These are phyloP conservation scores for Neurospora sublineolata DNA, from an alignment of 495 filamentous ascomycete genomes.

Conservation along the genomic window DNA sequence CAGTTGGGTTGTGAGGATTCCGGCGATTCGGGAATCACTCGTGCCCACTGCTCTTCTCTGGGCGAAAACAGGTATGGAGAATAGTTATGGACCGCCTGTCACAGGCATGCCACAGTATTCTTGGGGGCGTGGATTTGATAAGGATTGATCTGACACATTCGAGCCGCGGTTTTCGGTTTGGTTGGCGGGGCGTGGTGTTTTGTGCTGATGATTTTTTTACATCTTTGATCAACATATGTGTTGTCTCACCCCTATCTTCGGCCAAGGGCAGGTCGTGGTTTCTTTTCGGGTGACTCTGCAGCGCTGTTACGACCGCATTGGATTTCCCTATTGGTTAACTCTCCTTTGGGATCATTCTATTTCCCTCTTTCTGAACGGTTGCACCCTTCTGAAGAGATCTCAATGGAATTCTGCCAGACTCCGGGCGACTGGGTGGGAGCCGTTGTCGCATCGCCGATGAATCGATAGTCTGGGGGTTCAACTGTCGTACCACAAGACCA, in stretches of 20 bases:
- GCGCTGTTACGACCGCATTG: not conserved
- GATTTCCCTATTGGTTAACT: not conserved
- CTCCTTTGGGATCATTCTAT: not conserved
- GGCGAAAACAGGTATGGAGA: not conserved
- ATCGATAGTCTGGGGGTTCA: not conserved
- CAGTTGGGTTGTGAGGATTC: not conserved
- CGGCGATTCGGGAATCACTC: not conserved
- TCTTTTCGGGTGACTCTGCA: not conserved
- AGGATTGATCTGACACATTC: conserved; percentile 20
- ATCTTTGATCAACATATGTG: conserved; percentile 1
- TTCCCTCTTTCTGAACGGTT: not conserved
- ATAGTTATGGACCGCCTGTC: no score
- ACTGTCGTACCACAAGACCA: not conserved
- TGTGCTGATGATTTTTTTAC: conserved; percentile 37
- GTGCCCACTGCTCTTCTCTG: not conserved
- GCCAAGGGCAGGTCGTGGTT: not conserved
- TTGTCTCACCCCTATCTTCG: not conserved
- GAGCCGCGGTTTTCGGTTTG: conserved; percentile 15
- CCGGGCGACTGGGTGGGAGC: not conserved
- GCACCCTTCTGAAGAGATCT: not conserved
- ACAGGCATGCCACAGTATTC: not conserved
- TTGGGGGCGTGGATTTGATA: not conserved
- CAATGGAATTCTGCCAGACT: not conserved
- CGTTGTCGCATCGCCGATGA: not conserved
- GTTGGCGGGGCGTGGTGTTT: conserved; percentile 28